Evolutionary conservation across 345 rosid species (phyloP).

Genomic region (Boechera divaricarpa): DNA sequence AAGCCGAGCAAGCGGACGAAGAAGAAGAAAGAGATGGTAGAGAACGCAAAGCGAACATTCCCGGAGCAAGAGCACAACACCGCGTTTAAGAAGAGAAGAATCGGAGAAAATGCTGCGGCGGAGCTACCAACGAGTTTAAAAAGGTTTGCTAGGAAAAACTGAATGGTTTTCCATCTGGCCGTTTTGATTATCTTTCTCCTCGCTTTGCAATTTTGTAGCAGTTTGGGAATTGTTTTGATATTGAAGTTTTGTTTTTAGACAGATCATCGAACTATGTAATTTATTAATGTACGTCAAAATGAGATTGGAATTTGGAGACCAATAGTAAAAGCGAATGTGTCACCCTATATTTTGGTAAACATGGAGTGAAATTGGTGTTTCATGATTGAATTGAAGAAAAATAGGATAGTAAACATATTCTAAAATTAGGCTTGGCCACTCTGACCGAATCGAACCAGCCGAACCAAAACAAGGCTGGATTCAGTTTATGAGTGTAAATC

Average conservation of each 20-base stretch:
- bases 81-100: conserved; percentile 64
- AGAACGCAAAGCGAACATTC: conserved; percentile 68
- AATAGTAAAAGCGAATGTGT: background rate
- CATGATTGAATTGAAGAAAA: no score
- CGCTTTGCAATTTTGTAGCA: conserved; percentile 13
- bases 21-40: conserved; percentile 67
- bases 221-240: background rate
- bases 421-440: no score
- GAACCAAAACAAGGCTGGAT: no score
- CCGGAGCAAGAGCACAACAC: conserved; percentile 57
- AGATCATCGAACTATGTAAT: background rate
- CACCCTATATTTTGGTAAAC: background rate
- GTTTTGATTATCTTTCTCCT: background rate
- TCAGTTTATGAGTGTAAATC: no score
- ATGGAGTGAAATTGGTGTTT: no score
- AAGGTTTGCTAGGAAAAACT: conserved; percentile 35
- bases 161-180: background rate
- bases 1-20: conserved; percentile 70
- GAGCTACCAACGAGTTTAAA: conserved; percentile 54
- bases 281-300: background rate
- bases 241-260: background rate
- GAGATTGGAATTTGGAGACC: background rate
- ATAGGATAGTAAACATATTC: no score
- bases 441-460: no score
- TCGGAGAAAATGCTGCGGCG: conserved; percentile 49